Evolutionary conservation across 2,329 filamentous ascomycete genomes (phyloP).

Genomic region (Aspergillus fumigatus): DNA sequence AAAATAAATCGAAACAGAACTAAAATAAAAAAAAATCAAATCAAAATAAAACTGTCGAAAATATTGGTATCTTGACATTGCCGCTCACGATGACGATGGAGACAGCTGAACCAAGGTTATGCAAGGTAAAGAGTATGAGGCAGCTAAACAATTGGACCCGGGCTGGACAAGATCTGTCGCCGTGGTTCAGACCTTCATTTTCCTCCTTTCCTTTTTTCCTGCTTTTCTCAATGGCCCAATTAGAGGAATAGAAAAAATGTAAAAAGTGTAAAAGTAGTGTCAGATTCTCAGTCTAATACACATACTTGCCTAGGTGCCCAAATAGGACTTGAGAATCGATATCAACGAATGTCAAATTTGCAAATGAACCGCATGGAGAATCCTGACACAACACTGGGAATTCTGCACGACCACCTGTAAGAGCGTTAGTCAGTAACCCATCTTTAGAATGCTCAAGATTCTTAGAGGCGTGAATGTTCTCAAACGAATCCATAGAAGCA

Average conservation of each 20-base stretch:
- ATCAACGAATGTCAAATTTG: not conserved
- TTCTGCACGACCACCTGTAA: not conserved
- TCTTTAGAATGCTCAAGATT: not conserved
- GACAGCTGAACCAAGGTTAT: conserved; percentile 27
- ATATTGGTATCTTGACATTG: conserved; percentile 17
- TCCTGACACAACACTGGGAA: not conserved
- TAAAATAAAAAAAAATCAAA: no score
- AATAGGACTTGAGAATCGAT: not conserved
- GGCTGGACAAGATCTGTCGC: conserved; percentile 16
- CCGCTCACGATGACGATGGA: conserved; percentile 22
- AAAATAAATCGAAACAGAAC: not conserved
- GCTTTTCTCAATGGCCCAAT: not conserved
- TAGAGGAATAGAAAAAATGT: not conserved
- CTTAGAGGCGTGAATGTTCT: not conserved
- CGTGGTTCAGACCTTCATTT: conserved; percentile 11
- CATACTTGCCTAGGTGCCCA: not conserved
- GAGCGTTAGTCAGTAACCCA: not conserved
- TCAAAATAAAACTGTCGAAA: not conserved
- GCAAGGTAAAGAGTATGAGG: conserved; percentile 21
- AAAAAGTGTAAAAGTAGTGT: not conserved
- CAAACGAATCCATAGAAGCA: conserved; percentile 11
- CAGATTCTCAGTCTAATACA: not conserved
- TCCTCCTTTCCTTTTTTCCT: not conserved
- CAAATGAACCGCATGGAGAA: not conserved
- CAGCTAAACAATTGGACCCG: conserved; percentile 20